Base-by-base conservation (phyloP, 129 eudicot species). In the Lactuca sativa region DNA sequence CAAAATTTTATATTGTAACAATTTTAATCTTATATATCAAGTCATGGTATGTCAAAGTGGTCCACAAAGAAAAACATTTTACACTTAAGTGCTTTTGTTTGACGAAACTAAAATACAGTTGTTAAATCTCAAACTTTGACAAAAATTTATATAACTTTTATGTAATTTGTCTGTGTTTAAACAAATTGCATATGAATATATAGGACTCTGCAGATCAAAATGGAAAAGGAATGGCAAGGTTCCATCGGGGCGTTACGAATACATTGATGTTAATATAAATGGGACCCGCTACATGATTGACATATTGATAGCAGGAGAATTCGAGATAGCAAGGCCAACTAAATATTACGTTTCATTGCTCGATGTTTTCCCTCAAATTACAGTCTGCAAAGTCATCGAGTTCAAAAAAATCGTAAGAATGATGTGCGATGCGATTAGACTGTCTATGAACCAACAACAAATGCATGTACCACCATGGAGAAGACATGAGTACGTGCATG, bases 151-250 rank as follows among this genome's bases (percentile, higher is more conserved):
- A 25, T 25, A 2, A 25, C 30, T 25, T 25, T 25, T 25, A 25
- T 1, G 30, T 25, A 25, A 25, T 25, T 25, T 25, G 30, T 2
- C 30, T 25, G 30, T 25, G 30, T 36, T 3, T 36, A 36, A 36
- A 36, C 6, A 36, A 36, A 4, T 34, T 36, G 38, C 38, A 36
- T 36, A 36, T 36, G 38, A 36, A 12, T 43, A 15, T 48, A 2
- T 66, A 90, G 97, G 97, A n/a, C 72, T 90, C 9, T 90, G 97
- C 95, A 85, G 81, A 82, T 87, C 92, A 16, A 78, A 80, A 62
- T 90, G 97, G 95, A 90, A 83, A 63, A 87, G 75, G 66, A 79
- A 40, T 5, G 88, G 82, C 4, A 58, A 61, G 31, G 14, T 56
- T 57, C 79, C 77, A 3, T 62, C 95, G 0, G 95, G 97, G 3